Conservation (phyloP, 2,329 filamentous ascomycete genomes). For the Beauveria caledonica region DNA sequence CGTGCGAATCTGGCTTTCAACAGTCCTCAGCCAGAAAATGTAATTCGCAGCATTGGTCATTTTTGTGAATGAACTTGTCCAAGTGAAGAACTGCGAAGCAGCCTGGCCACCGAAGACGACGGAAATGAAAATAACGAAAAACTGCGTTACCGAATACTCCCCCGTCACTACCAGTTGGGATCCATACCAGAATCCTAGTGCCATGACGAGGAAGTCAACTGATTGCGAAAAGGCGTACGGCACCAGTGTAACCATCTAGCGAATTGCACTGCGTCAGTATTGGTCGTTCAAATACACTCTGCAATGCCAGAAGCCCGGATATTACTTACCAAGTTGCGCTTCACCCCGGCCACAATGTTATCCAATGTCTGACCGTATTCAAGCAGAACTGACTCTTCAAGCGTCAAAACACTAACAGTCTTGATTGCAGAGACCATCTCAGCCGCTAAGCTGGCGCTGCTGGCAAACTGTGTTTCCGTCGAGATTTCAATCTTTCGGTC, state of each 20-base stretch:
- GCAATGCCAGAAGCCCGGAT: not conserved
- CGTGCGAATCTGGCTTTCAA: conserved; percentile 27
- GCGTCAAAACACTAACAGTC: not conserved
- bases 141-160: conserved; percentile 31
- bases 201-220: not conserved
- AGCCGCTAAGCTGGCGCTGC: not conserved
- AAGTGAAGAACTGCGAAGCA: conserved; percentile 26
- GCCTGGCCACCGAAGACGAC: conserved; percentile 28
- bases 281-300: not conserved
- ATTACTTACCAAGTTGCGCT: not conserved
- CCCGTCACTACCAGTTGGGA: not conserved
- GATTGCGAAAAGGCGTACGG: not conserved
- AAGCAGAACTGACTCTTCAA: not conserved
- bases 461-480: not conserved
- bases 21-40: conserved; percentile 18
- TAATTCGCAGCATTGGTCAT: conserved; percentile 35
- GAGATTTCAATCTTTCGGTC: not conserved
- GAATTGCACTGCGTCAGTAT: not conserved
- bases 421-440: not conserved
- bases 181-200: not conserved
- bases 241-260: not conserved
- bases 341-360: not conserved
- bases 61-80: conserved; percentile 37
- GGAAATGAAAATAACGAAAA: conserved; percentile 36
- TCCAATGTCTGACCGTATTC: not conserved